Conservation (phyloP, 495 filamentous ascomycete genomes). For the Aspergillus sclerotioniger region DNA sequence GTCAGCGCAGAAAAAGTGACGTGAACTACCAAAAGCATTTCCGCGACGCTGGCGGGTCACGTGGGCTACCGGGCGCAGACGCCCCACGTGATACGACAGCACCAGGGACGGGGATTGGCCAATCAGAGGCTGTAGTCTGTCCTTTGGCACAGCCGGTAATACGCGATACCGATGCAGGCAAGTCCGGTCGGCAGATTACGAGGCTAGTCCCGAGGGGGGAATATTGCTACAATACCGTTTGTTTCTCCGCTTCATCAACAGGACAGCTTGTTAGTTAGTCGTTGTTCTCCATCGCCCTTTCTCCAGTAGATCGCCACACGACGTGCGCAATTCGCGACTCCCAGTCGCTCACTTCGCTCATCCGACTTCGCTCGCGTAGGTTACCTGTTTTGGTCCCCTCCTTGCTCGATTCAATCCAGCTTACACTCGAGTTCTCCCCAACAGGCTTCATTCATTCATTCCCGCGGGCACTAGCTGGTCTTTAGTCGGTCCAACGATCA, state of each 20-base stretch:
- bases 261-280: constrained; percentile 23
- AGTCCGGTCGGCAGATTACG: constrained; percentile 11
- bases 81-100: constrained; percentile 11
- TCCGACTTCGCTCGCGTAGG: constrained; percentile 7
- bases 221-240: constrained; percentile 2
- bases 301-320: not conserved
- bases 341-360: constrained; percentile 2
- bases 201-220: not conserved
- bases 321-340: constrained; percentile 11
- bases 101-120: constrained; percentile 17
- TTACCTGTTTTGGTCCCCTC: not conserved
- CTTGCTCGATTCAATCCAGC: not conserved
- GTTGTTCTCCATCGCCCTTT: not conserved
- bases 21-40: constrained; percentile 26
- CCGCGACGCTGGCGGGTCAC: constrained; percentile 23
- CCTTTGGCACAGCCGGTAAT: constrained; percentile 30
- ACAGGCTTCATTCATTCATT: constrained; percentile 1
- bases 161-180: constrained; percentile 14
- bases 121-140: constrained; percentile 42
- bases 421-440: not conserved
- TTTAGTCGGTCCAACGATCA: constrained; percentile 3
- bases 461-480: constrained; percentile 10
- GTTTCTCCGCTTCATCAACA: constrained; percentile 14
- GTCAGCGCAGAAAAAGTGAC: constrained; percentile 30
- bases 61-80: constrained; percentile 15